phyloP scores from a whole-genome alignment of 2,329 filamentous ascomycete species.

The Paecilomyces variotii region DNA sequence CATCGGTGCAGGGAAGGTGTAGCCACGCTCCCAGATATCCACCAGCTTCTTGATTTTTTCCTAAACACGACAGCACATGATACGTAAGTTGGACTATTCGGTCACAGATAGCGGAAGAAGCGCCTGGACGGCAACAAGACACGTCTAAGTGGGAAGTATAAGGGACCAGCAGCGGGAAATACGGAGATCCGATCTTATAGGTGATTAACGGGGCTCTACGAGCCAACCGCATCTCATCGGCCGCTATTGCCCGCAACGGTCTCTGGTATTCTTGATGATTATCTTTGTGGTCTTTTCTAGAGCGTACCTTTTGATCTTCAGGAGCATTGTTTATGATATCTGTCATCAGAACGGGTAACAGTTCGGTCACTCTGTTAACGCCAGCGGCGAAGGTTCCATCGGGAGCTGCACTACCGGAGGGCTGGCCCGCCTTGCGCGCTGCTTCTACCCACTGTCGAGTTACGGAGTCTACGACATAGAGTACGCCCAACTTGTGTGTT shows the following conservation, averaged over 20 bases:
- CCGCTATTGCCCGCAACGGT: conserved; percentile 18
- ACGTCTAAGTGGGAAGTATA: conserved; percentile 14
- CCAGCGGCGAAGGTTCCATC: conserved; percentile 93
- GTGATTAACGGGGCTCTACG: conserved; percentile 18
- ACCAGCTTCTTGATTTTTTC: conserved; percentile 93
- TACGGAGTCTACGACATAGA: conserved; percentile 99
- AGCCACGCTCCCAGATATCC: conserved; percentile 95
- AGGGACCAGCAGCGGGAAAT: conserved; percentile 17
- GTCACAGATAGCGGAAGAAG: conserved; percentile 15
- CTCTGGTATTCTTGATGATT: conserved; percentile 19
- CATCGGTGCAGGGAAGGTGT: conserved; percentile 77
- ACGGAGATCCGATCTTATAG: conserved; percentile 16
- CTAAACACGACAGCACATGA: conserved; percentile 49
- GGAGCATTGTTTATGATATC: conserved; percentile 85
- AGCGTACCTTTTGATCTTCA: conserved; percentile 92
- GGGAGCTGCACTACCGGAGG: conserved; percentile 69
- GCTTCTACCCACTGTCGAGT: conserved; percentile 97
- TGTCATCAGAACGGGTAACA: conserved; percentile 89
- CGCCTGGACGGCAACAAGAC: conserved; percentile 12
- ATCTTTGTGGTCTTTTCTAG: conserved; percentile 23
- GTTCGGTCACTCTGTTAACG: conserved; percentile 91
- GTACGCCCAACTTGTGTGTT: conserved; percentile 95
- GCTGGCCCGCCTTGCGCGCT: conserved; percentile 77
- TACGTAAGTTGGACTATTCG: conserved; percentile 44
- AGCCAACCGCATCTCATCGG: conserved; percentile 15